Conservation (phyloP, 306 rosid genomes). For the Prunus fruticosa region DNA sequence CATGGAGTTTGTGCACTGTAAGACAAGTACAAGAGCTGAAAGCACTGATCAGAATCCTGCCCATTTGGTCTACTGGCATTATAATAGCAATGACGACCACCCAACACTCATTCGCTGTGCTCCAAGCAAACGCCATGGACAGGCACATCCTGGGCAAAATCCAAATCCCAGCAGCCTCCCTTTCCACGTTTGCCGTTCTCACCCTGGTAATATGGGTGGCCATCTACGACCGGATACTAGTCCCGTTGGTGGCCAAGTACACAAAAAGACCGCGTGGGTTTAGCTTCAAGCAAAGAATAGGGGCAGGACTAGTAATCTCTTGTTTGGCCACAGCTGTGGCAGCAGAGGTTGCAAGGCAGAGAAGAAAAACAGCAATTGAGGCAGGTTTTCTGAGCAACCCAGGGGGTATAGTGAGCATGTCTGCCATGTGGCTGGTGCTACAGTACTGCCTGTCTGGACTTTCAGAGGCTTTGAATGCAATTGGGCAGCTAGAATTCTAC, state of each 20-base stretch:
- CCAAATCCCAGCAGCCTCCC: conserved; percentile 54
- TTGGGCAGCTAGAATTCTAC: conserved; percentile 73
- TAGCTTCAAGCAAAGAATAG: conserved; percentile 48
- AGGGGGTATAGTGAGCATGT: conserved; percentile 41
- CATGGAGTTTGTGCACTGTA: conserved; percentile 67
- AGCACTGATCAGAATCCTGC: conserved; percentile 60
- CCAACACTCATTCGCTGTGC: conserved; percentile 45
- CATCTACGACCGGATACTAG: conserved; percentile 44
- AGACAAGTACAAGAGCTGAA: conserved; percentile 82
- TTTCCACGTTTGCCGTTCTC: conserved; percentile 42
- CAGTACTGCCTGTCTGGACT: conserved; percentile 59
- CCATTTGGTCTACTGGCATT: conserved; percentile 74
- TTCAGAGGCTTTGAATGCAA: conserved; percentile 63
- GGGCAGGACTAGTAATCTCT: conserved; percentile 48
- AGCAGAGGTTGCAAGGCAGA: conserved; percentile 46
- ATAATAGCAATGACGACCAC: conserved; percentile 23
- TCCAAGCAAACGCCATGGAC: conserved; percentile 69
- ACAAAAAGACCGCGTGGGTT: conserved; percentile 33
- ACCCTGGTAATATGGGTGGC: conserved; percentile 56
- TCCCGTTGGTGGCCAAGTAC: conserved; percentile 45
- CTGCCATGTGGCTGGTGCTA: conserved; percentile 75
- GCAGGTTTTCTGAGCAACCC: conserved; percentile 39
- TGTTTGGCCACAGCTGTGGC: conserved; percentile 43
- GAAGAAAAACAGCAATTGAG: conserved; percentile 46
- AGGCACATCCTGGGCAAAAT: conserved; percentile 29